Evolutionary conservation across 2,329 filamentous ascomycete species (phyloP).

Genomic region (Aureobasidium uvarum): DNA sequence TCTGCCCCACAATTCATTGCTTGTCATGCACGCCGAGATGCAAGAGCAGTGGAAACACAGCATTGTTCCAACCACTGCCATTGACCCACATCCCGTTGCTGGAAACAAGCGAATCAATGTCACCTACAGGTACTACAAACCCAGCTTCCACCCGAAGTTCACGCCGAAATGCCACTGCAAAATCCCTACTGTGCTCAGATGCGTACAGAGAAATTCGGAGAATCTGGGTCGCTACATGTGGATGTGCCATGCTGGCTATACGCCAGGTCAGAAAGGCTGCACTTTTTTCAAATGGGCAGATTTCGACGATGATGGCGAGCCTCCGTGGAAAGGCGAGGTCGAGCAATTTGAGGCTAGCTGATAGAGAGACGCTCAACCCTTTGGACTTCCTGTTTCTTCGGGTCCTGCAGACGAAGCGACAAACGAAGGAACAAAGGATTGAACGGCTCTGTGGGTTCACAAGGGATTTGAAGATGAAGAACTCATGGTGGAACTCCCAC

Average conservation of each 20-base stretch:
- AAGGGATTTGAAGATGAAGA: too few species aligned
- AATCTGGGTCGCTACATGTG: constrained; percentile 82
- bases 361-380: not conserved
- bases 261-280: constrained; percentile 64
- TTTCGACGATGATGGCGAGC: constrained; percentile 83
- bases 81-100: constrained; percentile 81
- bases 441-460: too few species aligned
- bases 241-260: constrained; percentile 82
- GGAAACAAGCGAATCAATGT: constrained; percentile 84
- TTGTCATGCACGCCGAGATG: constrained; percentile 98
- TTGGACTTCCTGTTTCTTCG: not conserved
- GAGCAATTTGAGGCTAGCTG: not conserved
- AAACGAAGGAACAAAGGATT: not conserved
- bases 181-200: constrained; percentile 67
- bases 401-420: not conserved
- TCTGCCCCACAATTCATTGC: constrained; percentile 86
- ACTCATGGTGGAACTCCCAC: too few species aligned
- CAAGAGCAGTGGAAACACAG: constrained; percentile 96
- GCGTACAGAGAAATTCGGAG: constrained; percentile 74
- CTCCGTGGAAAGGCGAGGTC: constrained; percentile 54
- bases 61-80: constrained; percentile 69
- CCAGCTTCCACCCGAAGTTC: constrained; percentile 69
- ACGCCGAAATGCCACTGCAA: constrained; percentile 78
- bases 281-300: constrained; percentile 81
- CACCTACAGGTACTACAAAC: constrained; percentile 85